Percentiles rank a stretch among this genome's conserved stretches.
Conservation (phyloP, 148 eudicot species). For the Rhododendron kiyosumense region DNA sequence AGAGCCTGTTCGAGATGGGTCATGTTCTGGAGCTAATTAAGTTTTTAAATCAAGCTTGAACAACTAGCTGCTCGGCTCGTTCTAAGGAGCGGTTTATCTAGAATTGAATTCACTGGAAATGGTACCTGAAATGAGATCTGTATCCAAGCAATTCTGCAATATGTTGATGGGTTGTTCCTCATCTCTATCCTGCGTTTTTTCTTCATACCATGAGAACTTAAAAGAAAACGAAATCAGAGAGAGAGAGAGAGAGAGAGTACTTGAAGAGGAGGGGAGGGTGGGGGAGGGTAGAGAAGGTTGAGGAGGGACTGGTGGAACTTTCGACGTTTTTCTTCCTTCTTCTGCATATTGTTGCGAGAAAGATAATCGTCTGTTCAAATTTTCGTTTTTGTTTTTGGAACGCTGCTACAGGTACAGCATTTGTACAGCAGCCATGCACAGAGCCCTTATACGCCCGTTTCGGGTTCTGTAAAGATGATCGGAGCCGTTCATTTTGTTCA, state of each 20-base stretch:
- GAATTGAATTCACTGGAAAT: neutral
- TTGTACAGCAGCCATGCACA: too few species aligned
- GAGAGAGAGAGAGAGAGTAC: conserved; percentile 12
- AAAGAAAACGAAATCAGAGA: neutral
- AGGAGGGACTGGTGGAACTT: conserved; percentile 45
- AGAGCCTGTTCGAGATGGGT: neutral
- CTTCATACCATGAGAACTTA: neutral
- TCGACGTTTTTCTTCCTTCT: conserved; percentile 35
- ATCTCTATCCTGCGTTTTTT: conserved; percentile 7
- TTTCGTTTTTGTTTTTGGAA: too few species aligned
- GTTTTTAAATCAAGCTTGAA: neutral
- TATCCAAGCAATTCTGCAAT: neutral
- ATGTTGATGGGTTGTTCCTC: neutral
- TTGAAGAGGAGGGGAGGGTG: conserved; percentile 20
- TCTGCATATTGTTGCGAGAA: conserved; percentile 17
- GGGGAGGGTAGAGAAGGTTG: conserved; percentile 50
- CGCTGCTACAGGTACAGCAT: too few species aligned
- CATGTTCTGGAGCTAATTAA: neutral
- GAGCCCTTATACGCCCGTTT: too few species aligned
- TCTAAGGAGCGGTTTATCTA: neutral
- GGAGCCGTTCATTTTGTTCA: too few species aligned
- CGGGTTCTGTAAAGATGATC: too few species aligned
- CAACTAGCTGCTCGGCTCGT: neutral
- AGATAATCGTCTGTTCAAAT: neutral
- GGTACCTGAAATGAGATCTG: conserved; percentile 26